Base-by-base conservation (phyloP, 768 basidiomycete species). In the Calocybe indica region DNA sequence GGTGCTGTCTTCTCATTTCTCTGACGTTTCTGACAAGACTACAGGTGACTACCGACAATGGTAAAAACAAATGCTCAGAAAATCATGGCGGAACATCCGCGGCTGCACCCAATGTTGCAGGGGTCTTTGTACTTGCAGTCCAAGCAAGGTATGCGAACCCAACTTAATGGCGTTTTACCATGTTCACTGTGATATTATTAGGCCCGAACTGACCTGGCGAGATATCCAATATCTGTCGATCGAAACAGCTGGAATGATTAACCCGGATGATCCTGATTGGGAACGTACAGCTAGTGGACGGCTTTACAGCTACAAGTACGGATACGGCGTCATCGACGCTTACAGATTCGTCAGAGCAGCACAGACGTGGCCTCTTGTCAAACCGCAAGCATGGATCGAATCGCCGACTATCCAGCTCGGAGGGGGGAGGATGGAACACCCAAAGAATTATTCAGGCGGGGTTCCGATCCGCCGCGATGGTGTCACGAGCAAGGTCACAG, bases 71-170 rank as follows among this genome's bases (percentile, higher is more conserved):
- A 40, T 99, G 96, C 62, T 75, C 92, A 5, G 75, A 72, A 28
- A 75, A 67, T 0, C 96, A 99, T 56, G 95, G 95, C 29, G 96
- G 96, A n/a, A 99, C 96, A 1, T 97, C 95, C 12, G 96, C 96
- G 13, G 96, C 96, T 9, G 96, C 96, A 7, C 96, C 96, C 5
- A 89, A 98, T 53, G 95, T 89, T 22, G 93, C 84, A 5, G 96
- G 91, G 29, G 88, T 97, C 37, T 85, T 94, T 59, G 88, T 92
- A 12, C 78, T 99, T 5, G 91, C 92, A 5, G 71, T 98, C 8
- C 75, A 92, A 69, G 88, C 79, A 47, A 79, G 93, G 92, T 92
- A 55, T 44, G 69, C 46, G 33, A 34, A 8, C 10, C 11, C 14
- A 8, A 39, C 22, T 5, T 14, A 14, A 33, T 6, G 7, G 13